Base-by-base conservation (phyloP, 331 rosid species). In the Dryas integrifolia region DNA sequence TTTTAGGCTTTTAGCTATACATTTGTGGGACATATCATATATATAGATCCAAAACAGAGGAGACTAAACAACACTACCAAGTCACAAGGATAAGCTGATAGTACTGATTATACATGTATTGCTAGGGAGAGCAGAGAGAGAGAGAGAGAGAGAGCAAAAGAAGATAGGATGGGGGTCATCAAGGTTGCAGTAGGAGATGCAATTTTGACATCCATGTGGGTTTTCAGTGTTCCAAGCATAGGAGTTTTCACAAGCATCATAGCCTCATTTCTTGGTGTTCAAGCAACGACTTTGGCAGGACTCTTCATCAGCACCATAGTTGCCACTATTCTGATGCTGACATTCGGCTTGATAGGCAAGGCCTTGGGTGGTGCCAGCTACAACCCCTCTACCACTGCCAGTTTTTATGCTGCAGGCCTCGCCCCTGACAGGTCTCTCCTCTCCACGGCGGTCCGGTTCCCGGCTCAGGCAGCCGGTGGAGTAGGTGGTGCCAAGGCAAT, bases 401-500 rank as follows among this genome's bases (percentile, higher is more conserved):
- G 89, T 38, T 84, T 87, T 79, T 80, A 82, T 76, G 40, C 84
- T 7, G 83, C 83, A 14, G 88, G 93, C 1, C 73, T 81, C 2
- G 56, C 64, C 1, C 87, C 87, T 0, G 66, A 77, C 44, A 65
- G 84, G 24, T 81, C 92, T 4, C 85, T 85, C 5, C 1, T 73
- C 69, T 72, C 88, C 43, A 46, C 85, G 79, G 88, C 88, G 0
- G 52, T 83, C 0, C 55, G 86, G 6, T 86, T 90, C 67, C 90
- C 91, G 0, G 87, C 84, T 58, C 93, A 88, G 68, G 93, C 91
- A 0, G 82, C 78, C 0, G 93, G 96, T 5, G 86, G 89, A 2
- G 85, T 72, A 0, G 70, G 69, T 15, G 91, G 96, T 1, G 86
- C 76, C 35, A 72, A 40, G 77, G 80, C 89, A 0, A 56, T 88